Percentiles rank a stretch among this genome's conserved stretches.
Conservation (phyloP, 495 filamentous ascomycete species). For the Penicillium longicatenatum region DNA sequence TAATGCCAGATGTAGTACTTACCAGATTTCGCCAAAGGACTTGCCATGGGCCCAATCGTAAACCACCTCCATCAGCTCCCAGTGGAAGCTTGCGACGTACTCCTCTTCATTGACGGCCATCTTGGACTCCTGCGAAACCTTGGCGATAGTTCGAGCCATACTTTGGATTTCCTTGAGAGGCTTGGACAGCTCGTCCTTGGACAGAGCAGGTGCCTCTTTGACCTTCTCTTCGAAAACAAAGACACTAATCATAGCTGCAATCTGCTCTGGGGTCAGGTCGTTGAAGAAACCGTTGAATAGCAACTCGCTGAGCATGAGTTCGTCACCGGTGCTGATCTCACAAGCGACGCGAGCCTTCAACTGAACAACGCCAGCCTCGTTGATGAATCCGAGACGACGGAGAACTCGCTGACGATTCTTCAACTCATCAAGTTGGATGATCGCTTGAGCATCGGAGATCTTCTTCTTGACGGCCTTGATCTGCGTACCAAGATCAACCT, state of each 20-base stretch:
- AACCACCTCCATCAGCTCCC: conserved; percentile 94
- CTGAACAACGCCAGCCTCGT: conserved; percentile 90
- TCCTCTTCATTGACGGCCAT: conserved; percentile 88
- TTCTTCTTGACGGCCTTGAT: conserved; percentile 88
- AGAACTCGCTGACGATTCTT: conserved; percentile 96
- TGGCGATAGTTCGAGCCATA: conserved; percentile 83
- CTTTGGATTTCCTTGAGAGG: conserved; percentile 81
- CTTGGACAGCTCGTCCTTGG: conserved; percentile 78
- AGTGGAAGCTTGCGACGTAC: conserved; percentile 84
- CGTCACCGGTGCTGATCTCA: conserved; percentile 93
- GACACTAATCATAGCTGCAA: conserved; percentile 80
- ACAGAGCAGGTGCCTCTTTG: conserved; percentile 63
- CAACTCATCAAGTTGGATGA: conserved; percentile 92
- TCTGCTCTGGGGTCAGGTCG: conserved; percentile 83
- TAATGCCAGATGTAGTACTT: conserved; percentile 33
- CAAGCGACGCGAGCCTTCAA: conserved; percentile 95
- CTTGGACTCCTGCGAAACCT: conserved; percentile 92
- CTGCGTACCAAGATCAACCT: conserved; percentile 70
- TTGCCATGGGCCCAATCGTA: conserved; percentile 91
- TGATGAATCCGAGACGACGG: conserved; percentile 91
- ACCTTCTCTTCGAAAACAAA: conserved; percentile 98
- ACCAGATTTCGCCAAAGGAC: conserved; percentile 95
- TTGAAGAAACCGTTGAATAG: conserved; percentile 99
- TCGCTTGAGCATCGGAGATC: conserved; percentile 76
- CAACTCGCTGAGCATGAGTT: conserved; percentile 86